These are phyloP conservation scores for Hypoxylon rubiginosum DNA, from an alignment of 2,329 filamentous ascomycete genomes.

Conservation along the genomic window DNA sequence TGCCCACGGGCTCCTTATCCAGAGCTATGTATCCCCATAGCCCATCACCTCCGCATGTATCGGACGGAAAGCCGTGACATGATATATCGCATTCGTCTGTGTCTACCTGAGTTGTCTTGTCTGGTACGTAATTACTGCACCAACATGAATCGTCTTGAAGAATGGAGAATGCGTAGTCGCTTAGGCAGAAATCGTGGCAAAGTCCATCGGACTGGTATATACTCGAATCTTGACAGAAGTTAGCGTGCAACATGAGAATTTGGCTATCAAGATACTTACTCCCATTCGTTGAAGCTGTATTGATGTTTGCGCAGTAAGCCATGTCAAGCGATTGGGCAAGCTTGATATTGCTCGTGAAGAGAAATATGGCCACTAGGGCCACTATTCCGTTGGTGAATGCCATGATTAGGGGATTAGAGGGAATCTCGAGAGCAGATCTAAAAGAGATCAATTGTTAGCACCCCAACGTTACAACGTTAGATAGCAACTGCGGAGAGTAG, in stretches of 20 bases:
- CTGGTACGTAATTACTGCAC: constrained; percentile 79
- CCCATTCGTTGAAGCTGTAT: constrained; percentile 58
- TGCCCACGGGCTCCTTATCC: constrained; percentile 68
- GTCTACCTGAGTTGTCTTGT: constrained; percentile 56
- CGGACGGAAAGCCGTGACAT: constrained; percentile 78
- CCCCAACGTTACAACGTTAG: neutral
- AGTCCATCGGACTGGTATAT: constrained; percentile 78
- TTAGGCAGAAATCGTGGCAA: constrained; percentile 71
- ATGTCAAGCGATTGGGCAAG: constrained; percentile 51
- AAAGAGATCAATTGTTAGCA: constrained; percentile 22
- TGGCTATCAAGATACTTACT: constrained; percentile 54
- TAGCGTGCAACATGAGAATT: constrained; percentile 37
- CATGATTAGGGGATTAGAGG: constrained; percentile 40
- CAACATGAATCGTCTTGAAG: constrained; percentile 76
- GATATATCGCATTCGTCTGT: constrained; percentile 64
- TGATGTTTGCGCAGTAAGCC: constrained; percentile 62
- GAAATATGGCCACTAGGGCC: constrained; percentile 43
- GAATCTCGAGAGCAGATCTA: constrained; percentile 21
- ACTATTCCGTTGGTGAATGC: constrained; percentile 35
- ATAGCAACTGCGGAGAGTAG: neutral
- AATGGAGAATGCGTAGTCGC: constrained; percentile 75
- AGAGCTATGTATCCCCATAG: constrained; percentile 77
- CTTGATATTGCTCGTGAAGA: constrained; percentile 40
- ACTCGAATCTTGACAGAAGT: constrained; percentile 60
- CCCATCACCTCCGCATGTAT: constrained; percentile 74